A percentile compares a stretch with the other conserved stretches of the same genome.
Evolutionary conservation across 495 filamentous ascomycete species (phyloP).

Genomic region (Cenococcum geophilum): DNA sequence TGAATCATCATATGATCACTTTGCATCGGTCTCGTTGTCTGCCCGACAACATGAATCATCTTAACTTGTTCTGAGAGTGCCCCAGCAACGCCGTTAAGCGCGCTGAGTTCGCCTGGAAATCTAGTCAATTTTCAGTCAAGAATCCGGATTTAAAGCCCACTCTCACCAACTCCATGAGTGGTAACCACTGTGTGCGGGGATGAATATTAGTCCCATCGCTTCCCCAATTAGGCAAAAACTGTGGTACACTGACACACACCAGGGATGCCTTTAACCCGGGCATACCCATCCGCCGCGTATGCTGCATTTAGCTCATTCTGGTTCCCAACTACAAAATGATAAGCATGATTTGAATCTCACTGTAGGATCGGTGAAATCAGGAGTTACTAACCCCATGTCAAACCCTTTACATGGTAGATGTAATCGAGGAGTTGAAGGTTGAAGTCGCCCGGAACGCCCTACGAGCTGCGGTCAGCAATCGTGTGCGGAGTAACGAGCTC

Average conservation of each 20-base stretch:
- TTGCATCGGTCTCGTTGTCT: constrained; percentile 38
- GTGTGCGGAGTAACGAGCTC: not conserved
- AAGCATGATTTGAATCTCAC: not conserved
- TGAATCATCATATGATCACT: constrained; percentile 40
- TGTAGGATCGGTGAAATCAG: not conserved
- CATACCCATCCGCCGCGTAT: constrained; percentile 42
- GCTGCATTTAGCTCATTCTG: constrained; percentile 40
- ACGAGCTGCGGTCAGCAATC: not conserved
- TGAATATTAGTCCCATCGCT: not conserved
- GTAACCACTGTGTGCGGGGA: constrained; percentile 29
- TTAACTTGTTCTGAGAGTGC: constrained; percentile 38
- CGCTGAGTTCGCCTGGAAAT: constrained; percentile 35
- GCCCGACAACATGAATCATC: constrained; percentile 41
- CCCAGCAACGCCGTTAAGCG: constrained; percentile 40
- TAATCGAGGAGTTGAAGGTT: constrained; percentile 38
- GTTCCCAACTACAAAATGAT: constrained; percentile 33
- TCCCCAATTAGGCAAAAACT: not conserved
- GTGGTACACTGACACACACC: constrained; percentile 23
- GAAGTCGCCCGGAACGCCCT: constrained; percentile 35
- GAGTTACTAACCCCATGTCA: constrained; percentile 32
- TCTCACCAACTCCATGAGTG: constrained; percentile 38
- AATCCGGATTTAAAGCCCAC: not conserved
- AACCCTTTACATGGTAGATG: constrained; percentile 36
- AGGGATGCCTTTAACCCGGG: constrained; percentile 33
- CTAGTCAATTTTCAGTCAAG: constrained; percentile 6